Conservation (phyloP, 1,284 basidiomycete species). For the Rhizoctonia solani region DNA sequence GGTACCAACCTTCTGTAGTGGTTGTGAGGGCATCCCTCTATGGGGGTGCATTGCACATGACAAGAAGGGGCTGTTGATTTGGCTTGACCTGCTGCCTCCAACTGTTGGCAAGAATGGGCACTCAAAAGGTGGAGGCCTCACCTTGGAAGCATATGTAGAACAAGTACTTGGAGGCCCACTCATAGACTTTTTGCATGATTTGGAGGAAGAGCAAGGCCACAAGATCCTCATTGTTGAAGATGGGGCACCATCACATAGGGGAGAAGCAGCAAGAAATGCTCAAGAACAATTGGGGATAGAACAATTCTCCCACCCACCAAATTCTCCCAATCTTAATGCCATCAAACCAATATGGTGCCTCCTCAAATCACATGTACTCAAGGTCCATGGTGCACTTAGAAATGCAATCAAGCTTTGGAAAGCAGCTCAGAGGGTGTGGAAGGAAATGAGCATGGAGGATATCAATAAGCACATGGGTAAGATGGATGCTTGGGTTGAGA, state of each 20-base stretch:
- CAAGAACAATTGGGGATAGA: background rate
- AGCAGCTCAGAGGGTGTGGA: background rate
- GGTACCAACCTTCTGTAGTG: too few relatives aligned
- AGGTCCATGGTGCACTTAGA: background rate
- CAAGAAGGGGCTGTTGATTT: too few relatives aligned
- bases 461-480: background rate
- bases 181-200: background rate
- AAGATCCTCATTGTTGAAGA: background rate
- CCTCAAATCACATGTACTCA: background rate
- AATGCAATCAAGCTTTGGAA: background rate
- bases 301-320: background rate
- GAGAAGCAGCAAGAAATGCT: background rate
- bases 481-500: background rate
- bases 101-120: too few relatives aligned
- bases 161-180: constrained; percentile 1
- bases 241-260: background rate
- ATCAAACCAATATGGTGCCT: background rate
- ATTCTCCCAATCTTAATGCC: too few relatives aligned
- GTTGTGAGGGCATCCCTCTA: too few relatives aligned
- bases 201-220: background rate
- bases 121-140: too few relatives aligned
- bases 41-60: too few relatives aligned
- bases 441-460: background rate
- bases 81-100: too few relatives aligned
- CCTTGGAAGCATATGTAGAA: background rate